Evolutionary conservation across 176 grass and related monocot genomes (phyloP).

Genomic region (Aechmea fasciata): DNA sequence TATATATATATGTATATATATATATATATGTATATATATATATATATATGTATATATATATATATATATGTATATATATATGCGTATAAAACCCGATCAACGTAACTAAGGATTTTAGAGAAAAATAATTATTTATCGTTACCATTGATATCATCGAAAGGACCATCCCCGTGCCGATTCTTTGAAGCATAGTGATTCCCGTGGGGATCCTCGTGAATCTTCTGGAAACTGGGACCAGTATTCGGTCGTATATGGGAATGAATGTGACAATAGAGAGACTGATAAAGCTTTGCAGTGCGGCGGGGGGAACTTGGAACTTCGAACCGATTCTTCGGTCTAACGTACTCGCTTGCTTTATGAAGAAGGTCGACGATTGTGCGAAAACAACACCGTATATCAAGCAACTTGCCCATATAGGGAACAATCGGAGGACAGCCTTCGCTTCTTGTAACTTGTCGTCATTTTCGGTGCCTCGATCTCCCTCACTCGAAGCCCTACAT

Average conservation of each 20-base stretch:
- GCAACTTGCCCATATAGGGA: constrained; percentile 38
- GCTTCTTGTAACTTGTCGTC: background rate
- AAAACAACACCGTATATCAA: constrained; percentile 36
- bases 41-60: too few relatives aligned
- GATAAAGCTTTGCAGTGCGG: constrained; percentile 26
- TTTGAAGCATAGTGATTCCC: constrained; percentile 46
- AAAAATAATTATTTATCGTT: too few relatives aligned
- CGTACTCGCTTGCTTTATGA: constrained; percentile 45
- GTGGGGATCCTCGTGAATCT: constrained; percentile 21
- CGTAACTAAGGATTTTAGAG: too few relatives aligned
- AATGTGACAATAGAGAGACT: constrained; percentile 30
- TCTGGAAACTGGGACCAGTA: constrained; percentile 23
- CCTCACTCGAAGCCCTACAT: constrained; percentile 16
- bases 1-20: too few relatives aligned
- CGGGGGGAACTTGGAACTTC: constrained; percentile 28
- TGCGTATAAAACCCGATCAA: too few relatives aligned
- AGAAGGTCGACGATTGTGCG: constrained; percentile 42
- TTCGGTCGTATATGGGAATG: constrained; percentile 37
- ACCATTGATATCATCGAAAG: constrained; percentile 16
- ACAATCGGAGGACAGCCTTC: constrained; percentile 14
- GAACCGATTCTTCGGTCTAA: constrained; percentile 26
- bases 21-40: too few relatives aligned
- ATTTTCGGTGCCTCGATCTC: background rate
- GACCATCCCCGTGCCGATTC: constrained; percentile 39
- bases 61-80: too few relatives aligned